Evolutionary conservation across 2,329 filamentous ascomycete species (phyloP).

Genomic region (Diaporthe australafricana): DNA sequence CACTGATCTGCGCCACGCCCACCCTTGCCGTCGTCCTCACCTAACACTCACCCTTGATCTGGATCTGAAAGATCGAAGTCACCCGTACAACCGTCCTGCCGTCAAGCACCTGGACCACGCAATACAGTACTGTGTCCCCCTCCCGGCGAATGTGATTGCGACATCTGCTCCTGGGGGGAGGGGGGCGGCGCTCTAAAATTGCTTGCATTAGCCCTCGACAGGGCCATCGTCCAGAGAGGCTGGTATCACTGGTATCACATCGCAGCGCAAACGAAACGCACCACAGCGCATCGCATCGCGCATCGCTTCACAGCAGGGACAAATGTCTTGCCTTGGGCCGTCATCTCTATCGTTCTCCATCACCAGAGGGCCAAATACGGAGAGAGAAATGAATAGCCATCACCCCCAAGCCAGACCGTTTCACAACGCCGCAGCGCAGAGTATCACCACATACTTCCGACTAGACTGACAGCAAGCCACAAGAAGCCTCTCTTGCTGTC

Average conservation of each 20-base stretch:
- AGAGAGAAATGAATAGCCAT: not conserved
- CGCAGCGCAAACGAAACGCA: not conserved
- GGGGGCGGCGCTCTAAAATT: slow-evolving; percentile 9
- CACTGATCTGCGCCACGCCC: slow-evolving; percentile 16
- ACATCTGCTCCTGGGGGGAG: slow-evolving; percentile 15
- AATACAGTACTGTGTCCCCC: slow-evolving; percentile 2
- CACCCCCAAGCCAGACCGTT: slow-evolving; percentile 9
- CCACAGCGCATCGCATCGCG: not conserved
- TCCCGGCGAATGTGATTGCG: slow-evolving; percentile 17
- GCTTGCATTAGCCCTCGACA: slow-evolving; percentile 27
- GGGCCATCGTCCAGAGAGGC: slow-evolving; percentile 10
- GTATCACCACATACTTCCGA: slow-evolving; percentile 21
- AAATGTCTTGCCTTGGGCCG: not conserved
- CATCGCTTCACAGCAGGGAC: not conserved
- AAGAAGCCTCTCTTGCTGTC: not conserved
- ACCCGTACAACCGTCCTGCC: not conserved
- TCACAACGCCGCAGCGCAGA: slow-evolving; percentile 11
- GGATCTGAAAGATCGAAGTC: slow-evolving; percentile 20
- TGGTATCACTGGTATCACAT: slow-evolving; percentile 2
- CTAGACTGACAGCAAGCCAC: slow-evolving; percentile 28
- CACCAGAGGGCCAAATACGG: not conserved
- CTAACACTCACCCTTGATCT: slow-evolving; percentile 3
- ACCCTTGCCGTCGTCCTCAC: slow-evolving; percentile 6
- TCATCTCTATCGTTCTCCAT: not conserved
- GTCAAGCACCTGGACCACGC: not conserved